Conservation (phyloP, 2,329 filamentous ascomycete genomes). For the Ophiocordyceps australis region DNA sequence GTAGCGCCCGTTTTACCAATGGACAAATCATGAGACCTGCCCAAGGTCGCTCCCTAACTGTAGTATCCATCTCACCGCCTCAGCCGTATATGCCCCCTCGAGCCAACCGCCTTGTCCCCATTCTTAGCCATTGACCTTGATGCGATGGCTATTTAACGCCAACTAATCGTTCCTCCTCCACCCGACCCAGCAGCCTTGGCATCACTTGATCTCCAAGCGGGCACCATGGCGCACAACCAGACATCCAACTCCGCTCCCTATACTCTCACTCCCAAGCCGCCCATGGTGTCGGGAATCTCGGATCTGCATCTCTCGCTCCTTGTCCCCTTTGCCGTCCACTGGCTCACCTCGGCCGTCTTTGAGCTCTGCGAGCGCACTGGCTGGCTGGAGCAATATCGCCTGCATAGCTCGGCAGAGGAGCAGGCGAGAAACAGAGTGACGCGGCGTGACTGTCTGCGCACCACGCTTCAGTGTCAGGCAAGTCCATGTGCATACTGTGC, state of each 20-base stretch:
- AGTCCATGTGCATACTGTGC: background rate
- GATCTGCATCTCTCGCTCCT: background rate
- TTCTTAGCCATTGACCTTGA: too few species aligned
- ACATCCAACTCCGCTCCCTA: background rate
- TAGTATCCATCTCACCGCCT: too few species aligned
- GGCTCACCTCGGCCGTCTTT: background rate
- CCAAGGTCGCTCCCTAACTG: too few species aligned
- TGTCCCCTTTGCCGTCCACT: background rate
- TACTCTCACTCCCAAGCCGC: background rate
- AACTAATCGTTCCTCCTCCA: too few species aligned
- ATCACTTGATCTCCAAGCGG: too few species aligned
- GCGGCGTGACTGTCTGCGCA: background rate
- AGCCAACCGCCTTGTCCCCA: too few species aligned
- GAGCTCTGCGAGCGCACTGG: constrained; percentile 1
- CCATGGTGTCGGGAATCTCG: background rate
- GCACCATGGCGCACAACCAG: background rate
- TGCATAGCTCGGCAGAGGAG: constrained; percentile 1
- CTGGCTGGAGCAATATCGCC: background rate
- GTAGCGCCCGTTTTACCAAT: too few species aligned
- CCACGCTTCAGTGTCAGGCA: background rate
- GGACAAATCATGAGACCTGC: too few species aligned
- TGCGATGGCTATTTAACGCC: too few species aligned
- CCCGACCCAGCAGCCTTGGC: too few species aligned
- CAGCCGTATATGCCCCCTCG: too few species aligned
- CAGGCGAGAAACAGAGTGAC: background rate